Base-by-base conservation (phyloP, 495 filamentous ascomycete genomes). In the Cetradonia linearis region DNA sequence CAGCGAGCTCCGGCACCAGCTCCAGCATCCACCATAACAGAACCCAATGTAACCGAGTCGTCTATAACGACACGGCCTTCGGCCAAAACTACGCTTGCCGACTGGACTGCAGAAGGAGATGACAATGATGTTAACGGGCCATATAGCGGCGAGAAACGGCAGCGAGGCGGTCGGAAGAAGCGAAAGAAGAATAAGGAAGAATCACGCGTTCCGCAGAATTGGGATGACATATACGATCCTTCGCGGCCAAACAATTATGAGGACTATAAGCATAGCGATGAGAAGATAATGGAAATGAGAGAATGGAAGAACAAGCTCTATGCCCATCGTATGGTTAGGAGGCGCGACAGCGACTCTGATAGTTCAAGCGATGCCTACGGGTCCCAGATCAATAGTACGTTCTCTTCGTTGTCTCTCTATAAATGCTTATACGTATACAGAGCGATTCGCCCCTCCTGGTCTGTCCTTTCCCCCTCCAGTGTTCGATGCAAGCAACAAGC, bases 211-310 rank as follows among this genome's bases (percentile, higher is more conserved):
- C 74, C 82, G 55, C 87, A 87, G 46, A 84, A 95, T 67, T 96
- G 91, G 92, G 88, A 95, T 68, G 91, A 95, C 69, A 83, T 91
- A 48, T 97, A 96, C 66, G 92, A 96, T 66, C 87, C 89, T 0
- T 78, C 86, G 3, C 73, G 86, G 25, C 92, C 92, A 1, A 96
- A 90, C 44, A 88, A 82, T 58, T 91, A 92, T 60, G 84, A 90
- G 50, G 87, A 95, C 69, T 96, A 95, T 68, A 81, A 87, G 50
- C 76, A 84, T 40, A 92, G 89, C 62, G 91, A 95, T 34, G 92
- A 96, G 70, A 85, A 86, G 64, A 80, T 91, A 46, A 69, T 77
- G 0, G 88, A 93, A 70, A 79, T 91, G 23, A 77, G 82, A 40
- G 91, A 96, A 59, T 97, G 92, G 92, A 94, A 94, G 66, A 86